phyloP scores from a whole-genome alignment of 805 yeast genomes.

The Pachysolen tannophilus region DNA sequence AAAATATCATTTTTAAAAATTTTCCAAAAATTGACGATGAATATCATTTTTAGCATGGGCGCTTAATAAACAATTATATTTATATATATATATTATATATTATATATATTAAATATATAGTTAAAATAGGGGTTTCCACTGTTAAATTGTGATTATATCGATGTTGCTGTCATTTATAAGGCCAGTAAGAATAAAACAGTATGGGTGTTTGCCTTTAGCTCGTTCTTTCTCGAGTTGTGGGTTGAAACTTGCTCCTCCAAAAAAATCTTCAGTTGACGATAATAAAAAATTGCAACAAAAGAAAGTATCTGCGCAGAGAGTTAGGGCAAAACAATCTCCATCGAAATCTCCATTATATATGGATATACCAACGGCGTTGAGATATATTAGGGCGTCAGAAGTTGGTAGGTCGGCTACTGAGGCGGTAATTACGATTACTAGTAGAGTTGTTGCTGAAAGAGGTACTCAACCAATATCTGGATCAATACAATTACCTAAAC shows the following conservation, averaged over 20 bases:
- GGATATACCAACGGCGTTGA: conserved; percentile 65
- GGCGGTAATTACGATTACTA: conserved; percentile 61
- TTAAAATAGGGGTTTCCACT: no score
- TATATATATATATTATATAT: no score
- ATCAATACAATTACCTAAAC: conserved; percentile 61
- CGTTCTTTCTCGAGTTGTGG: not conserved
- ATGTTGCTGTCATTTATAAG: not conserved
- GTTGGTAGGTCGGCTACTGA: conserved; percentile 75
- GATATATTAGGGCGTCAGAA: conserved; percentile 80
- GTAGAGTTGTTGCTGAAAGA: conserved; percentile 59
- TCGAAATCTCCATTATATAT: conserved; percentile 60
- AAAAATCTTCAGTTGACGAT: conserved; percentile 5
- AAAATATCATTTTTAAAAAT: not conserved
- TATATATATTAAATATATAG: no score
- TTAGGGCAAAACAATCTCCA: conserved; percentile 34
- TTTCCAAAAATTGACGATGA: not conserved
- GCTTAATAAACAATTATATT: not conserved
- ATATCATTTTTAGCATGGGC: not conserved
- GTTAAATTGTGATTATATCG: no score
- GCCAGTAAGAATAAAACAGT: not conserved
- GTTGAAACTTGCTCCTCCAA: not conserved
- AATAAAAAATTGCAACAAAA: conserved; percentile 7
- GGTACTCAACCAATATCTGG: conserved; percentile 77
- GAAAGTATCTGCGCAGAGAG: conserved; percentile 14
- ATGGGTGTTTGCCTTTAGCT: not conserved